Evolutionary conservation across 257 asterid species (phyloP).

Genomic region (Capsicum pubescens): DNA sequence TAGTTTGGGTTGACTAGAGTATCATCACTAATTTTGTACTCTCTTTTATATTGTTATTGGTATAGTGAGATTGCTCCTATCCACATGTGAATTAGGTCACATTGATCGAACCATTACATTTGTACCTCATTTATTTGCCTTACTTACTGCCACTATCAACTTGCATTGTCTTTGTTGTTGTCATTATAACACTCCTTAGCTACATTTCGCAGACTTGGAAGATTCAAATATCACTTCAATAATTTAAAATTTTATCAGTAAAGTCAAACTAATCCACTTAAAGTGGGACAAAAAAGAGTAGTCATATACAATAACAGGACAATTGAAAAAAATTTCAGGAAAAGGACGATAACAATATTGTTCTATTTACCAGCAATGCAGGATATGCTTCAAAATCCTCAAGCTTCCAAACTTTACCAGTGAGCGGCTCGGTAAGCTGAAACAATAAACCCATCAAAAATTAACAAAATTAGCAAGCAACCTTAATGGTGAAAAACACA

Average conservation of each 20-base stretch:
- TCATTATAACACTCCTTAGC: not conserved
- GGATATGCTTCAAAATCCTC: slow-evolving; percentile 83
- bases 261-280: not conserved
- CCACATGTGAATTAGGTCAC: not conserved
- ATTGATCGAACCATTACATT: not conserved
- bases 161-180: not conserved
- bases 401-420: slow-evolving; percentile 79
- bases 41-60: too few relatives aligned
- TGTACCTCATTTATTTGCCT: not conserved
- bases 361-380: slow-evolving; percentile 67
- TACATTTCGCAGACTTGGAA: not conserved
- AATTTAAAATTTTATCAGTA: not conserved
- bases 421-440: slow-evolving; percentile 87
- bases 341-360: not conserved
- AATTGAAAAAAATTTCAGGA: not conserved
- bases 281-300: not conserved
- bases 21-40: too few relatives aligned
- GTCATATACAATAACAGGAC: not conserved
- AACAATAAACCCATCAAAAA: slow-evolving; percentile 26
- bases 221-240: not conserved
- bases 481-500: too few relatives aligned
- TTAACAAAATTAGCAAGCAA: too few relatives aligned
- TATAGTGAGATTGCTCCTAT: too few relatives aligned
- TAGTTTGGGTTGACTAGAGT: too few relatives aligned
- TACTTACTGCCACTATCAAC: not conserved